phyloP scores from a whole-genome alignment of 1,284 basidiomycete genomes.

The Pyrrhoderma lamaoense region DNA sequence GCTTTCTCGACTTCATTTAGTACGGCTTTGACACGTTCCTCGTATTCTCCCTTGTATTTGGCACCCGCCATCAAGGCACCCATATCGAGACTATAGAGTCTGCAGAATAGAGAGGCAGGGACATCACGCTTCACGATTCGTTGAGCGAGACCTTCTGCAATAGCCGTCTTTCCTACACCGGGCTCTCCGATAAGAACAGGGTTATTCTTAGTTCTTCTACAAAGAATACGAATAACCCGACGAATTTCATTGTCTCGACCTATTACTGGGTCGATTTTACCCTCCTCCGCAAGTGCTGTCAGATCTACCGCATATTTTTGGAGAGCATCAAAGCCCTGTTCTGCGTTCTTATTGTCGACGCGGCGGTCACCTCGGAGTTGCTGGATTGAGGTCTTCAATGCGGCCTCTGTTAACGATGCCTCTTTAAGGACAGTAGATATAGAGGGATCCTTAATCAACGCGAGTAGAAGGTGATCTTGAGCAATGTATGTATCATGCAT shows the following conservation, averaged over 20 bases:
- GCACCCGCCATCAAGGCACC: slow-evolving; percentile 95
- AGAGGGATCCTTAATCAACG: slow-evolving; percentile 66
- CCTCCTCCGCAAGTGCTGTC: slow-evolving; percentile 81
- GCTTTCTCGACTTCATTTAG: slow-evolving; percentile 93
- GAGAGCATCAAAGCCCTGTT: slow-evolving; percentile 83
- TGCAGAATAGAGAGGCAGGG: slow-evolving; percentile 78
- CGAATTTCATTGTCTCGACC: slow-evolving; percentile 88
- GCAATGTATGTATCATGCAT: slow-evolving; percentile 94
- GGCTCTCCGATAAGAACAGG: slow-evolving; percentile 91
- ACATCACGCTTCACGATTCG: slow-evolving; percentile 94
- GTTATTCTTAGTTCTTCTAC: slow-evolving; percentile 84
- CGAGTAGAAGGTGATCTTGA: slow-evolving; percentile 72
- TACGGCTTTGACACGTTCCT: slow-evolving; percentile 93
- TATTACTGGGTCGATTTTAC: slow-evolving; percentile 91
- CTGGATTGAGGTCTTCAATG: slow-evolving; percentile 74
- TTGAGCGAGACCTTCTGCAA: slow-evolving; percentile 94
- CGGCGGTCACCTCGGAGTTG: slow-evolving; percentile 76
- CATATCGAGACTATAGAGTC: slow-evolving; percentile 88
- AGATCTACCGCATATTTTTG: slow-evolving; percentile 82
- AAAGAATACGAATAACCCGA: slow-evolving; percentile 70
- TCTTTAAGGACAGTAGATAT: slow-evolving; percentile 70
- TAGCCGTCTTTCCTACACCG: slow-evolving; percentile 89
- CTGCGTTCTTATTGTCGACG: slow-evolving; percentile 75
- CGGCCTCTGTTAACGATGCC: slow-evolving; percentile 60
- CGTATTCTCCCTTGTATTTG: slow-evolving; percentile 95